Conservation (phyloP, 768 basidiomycete genomes). For the Pleurotus tuoliensis region DNA sequence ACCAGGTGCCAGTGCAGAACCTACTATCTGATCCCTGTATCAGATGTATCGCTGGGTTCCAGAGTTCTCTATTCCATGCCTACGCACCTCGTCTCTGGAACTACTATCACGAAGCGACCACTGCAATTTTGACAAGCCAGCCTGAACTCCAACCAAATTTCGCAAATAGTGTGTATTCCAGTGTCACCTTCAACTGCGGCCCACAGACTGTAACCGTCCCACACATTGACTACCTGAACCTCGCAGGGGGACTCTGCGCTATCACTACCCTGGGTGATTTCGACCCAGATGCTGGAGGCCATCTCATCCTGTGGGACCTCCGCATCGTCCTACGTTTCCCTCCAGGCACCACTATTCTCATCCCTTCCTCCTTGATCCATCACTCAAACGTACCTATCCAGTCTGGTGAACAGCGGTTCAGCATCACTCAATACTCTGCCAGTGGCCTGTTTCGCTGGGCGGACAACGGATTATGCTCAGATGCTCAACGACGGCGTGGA, state of each 20-base stretch:
- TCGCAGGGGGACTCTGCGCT: constrained; percentile 10
- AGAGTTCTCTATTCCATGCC: not conserved
- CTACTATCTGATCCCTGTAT: not conserved
- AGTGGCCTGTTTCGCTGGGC: constrained; percentile 21
- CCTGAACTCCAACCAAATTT: constrained; percentile 7
- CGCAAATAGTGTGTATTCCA: not conserved
- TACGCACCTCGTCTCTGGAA: not conserved
- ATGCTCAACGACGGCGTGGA: not conserved
- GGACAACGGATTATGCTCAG: constrained; percentile 11
- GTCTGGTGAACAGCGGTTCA: constrained; percentile 9
- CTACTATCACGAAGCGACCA: not conserved
- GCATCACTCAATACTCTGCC: constrained; percentile 19
- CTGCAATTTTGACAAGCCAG: not conserved
- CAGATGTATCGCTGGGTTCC: not conserved
- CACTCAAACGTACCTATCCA: constrained; percentile 12
- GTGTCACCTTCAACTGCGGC: constrained; percentile 10
- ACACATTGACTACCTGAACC: constrained; percentile 9
- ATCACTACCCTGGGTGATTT: constrained; percentile 12
- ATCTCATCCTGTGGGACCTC: constrained; percentile 18
- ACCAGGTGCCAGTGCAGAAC: not conserved
- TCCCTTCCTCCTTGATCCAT: constrained; percentile 16
- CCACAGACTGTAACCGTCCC: not conserved
- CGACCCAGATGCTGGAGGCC: constrained; percentile 12
- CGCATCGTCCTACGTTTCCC: constrained; percentile 16
- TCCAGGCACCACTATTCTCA: constrained; percentile 15